Evolutionary conservation across 1,284 basidiomycete species (phyloP), one percentile per base, ranked within the genome.

Genomic region (Heterobasidion annosum): DNA sequence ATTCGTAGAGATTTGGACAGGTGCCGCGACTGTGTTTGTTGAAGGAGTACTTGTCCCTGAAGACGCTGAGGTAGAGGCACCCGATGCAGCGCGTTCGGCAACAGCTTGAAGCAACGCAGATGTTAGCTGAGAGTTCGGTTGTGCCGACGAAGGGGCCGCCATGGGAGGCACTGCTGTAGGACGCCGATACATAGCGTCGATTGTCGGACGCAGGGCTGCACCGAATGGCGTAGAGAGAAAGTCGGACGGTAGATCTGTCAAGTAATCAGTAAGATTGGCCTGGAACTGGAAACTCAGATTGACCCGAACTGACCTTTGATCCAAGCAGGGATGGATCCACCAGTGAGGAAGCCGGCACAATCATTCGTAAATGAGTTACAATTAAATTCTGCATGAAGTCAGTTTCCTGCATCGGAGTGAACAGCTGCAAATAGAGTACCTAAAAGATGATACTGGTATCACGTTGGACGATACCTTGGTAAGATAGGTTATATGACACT

Each of bases 311-410:
- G 54, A 81, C 88, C 83, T 72, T 78, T 88, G 58, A 95, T 91
- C 72, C 83, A 92, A 1, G 75, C 62, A 3, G 93, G 92, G 58
- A 94, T 89, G 19, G 81, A 81, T 2, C 75, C 74, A 18, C 91
- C 91, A 0, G 90, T 93, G 51, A 95, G 70, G 65, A 95, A 93
- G 1, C 87, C 91, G 35, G 92, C 70, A 52, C 84, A 83, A 60
- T 96, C 93, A 57, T 89, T 90, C 0, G 92, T 93, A 62, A 97
- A 97, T 1, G 89, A 88, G 67, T 95, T 95, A 68, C 92, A 95
- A 61, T 91, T 92, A 60, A 91, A 91, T 49, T 91, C 88, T 89
- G 19, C 12, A 34, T 13, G 19, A 37, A n/a, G 10, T 40, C 37
- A 40, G 37, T 12, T 10, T n/a, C 37, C 10, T n/a, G n/a, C 10